Evolutionary conservation across 306 rosid species (phyloP).

Genomic region (Gastrolobium bilobum): DNA sequence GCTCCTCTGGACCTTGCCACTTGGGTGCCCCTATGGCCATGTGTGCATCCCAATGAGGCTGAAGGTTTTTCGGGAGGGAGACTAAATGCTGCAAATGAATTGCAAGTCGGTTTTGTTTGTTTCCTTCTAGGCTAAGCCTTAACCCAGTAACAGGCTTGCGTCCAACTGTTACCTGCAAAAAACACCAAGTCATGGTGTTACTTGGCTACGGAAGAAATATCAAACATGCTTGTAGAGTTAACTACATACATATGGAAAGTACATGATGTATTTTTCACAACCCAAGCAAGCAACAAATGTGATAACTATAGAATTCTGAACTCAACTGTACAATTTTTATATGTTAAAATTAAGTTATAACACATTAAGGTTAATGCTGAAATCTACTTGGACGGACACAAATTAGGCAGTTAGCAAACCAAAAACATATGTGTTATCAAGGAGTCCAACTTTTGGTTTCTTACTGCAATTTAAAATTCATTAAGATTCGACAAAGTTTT

Average conservation of each 20-base stretch:
- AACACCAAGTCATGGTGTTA: conserved; percentile 38
- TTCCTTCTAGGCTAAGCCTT: conserved; percentile 87
- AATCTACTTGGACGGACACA: not conserved
- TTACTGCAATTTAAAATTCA: not conserved
- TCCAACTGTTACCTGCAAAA: conserved; percentile 97
- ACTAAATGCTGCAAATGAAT: conserved; percentile 94
- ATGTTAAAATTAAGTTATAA: not conserved
- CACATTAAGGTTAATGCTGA: not conserved
- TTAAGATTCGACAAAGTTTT: not conserved
- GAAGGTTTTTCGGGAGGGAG: conserved; percentile 92
- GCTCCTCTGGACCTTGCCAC: conserved; percentile 99
- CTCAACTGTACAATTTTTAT: not conserved
- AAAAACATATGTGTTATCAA: conserved; percentile 5
- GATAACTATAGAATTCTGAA: conserved; percentile 1
- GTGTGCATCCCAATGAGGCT: conserved; percentile 95
- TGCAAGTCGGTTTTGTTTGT: conserved; percentile 88
- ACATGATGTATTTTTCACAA: conserved; percentile 13
- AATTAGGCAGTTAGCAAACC: conserved; percentile 20
- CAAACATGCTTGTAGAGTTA: conserved; percentile 14
- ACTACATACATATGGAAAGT: not conserved
- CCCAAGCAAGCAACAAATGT: not conserved
- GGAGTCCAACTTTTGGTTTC: conserved; percentile 2
- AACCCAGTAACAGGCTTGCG: conserved; percentile 98
- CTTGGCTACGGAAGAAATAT: conserved; percentile 37
- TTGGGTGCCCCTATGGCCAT: conserved; percentile 96